Conservation (phyloP, 306 rosid species). For the Gillenia trifoliata region DNA sequence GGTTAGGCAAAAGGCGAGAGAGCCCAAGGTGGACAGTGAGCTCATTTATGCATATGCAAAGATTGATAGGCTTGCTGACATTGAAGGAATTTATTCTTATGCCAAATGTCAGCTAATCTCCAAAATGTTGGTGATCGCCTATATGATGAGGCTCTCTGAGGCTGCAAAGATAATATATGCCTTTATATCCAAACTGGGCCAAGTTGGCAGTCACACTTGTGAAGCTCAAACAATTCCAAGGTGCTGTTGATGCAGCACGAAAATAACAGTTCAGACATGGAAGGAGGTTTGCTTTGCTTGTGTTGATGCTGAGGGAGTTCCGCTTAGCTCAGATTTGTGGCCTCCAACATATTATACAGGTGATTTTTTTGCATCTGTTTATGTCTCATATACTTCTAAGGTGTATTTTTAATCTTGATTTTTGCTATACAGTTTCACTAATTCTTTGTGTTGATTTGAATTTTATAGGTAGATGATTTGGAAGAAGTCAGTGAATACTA, state of each 20-base stretch:
- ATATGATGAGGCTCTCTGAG: slow-evolving; percentile 92
- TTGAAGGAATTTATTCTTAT: slow-evolving; percentile 95
- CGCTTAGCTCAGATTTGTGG: slow-evolving; percentile 99
- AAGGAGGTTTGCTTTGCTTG: slow-evolving; percentile 99
- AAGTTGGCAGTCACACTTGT: slow-evolving; percentile 93
- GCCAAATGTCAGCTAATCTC: slow-evolving; percentile 98
- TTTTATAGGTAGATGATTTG: slow-evolving; percentile 90
- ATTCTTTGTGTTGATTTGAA: slow-evolving; percentile 10
- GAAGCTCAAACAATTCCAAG: slow-evolving; percentile 91
- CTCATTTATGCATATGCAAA: slow-evolving; percentile 98
- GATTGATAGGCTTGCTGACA: slow-evolving; percentile 91
- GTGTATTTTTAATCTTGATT: slow-evolving; percentile 9
- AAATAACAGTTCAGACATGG: slow-evolving; percentile 97
- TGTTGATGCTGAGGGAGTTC: slow-evolving; percentile 98
- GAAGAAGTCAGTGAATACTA: slow-evolving; percentile 98
- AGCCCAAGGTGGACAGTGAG: slow-evolving; percentile 98
- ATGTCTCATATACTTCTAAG: neutral
- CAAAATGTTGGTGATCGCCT: slow-evolving; percentile 93
- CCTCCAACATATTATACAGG: slow-evolving; percentile 94
- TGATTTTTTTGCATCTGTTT: slow-evolving; percentile 18
- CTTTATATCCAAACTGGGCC: slow-evolving; percentile 98
- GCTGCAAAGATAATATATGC: slow-evolving; percentile 95
- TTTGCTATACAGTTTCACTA: slow-evolving; percentile 1
- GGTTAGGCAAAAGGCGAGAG: slow-evolving; percentile 94
- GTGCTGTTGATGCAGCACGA: slow-evolving; percentile 99